phyloP scores from a whole-genome alignment of 352 stramenopile species.

The Globisporangium rhizosaccharum region DNA sequence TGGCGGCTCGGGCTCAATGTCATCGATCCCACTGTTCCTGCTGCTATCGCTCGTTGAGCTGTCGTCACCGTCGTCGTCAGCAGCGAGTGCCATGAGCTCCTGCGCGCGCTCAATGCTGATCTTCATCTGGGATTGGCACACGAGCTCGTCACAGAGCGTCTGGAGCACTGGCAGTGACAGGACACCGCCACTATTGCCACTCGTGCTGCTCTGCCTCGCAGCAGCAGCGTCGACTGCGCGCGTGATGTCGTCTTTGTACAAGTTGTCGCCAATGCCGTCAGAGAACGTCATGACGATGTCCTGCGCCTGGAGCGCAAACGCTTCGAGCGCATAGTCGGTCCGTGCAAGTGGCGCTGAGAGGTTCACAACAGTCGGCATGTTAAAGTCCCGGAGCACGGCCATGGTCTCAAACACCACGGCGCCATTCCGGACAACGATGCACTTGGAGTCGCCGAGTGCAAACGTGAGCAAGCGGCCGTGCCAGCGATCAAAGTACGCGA shows the following conservation, averaged over 20 bases:
- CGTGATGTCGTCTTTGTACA: slow-evolving; percentile 75
- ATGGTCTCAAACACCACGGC: slow-evolving; percentile 60
- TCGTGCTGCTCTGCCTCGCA: not conserved
- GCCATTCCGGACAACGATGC: slow-evolving; percentile 44
- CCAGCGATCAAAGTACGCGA: slow-evolving; percentile 75
- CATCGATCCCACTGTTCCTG: not conserved
- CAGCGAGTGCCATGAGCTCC: slow-evolving; percentile 7
- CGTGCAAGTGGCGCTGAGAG: slow-evolving; percentile 35
- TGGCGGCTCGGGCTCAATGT: slow-evolving; percentile 1
- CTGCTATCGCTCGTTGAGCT: not conserved
- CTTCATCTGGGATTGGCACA: slow-evolving; percentile 34
- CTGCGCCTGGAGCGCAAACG: slow-evolving; percentile 37
- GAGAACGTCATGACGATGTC: slow-evolving; percentile 74
- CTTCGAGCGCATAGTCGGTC: slow-evolving; percentile 70
- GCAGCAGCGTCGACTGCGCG: slow-evolving; percentile 5
- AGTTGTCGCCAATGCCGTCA: slow-evolving; percentile 71
- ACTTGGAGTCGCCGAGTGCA: slow-evolving; percentile 77
- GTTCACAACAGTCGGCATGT: slow-evolving; percentile 74
- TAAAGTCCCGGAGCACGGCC: slow-evolving; percentile 70
- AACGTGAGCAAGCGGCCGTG: slow-evolving; percentile 56
- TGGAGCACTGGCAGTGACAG: slow-evolving; percentile 19
- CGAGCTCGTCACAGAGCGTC: slow-evolving; percentile 43
- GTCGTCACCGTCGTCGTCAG: slow-evolving; percentile 1
- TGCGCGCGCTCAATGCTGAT: slow-evolving; percentile 11
- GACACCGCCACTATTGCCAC: not conserved